phyloP scores from a whole-genome alignment of 1,284 basidiomycete genomes.

The Cutaneotrichosporon mucoides region DNA sequence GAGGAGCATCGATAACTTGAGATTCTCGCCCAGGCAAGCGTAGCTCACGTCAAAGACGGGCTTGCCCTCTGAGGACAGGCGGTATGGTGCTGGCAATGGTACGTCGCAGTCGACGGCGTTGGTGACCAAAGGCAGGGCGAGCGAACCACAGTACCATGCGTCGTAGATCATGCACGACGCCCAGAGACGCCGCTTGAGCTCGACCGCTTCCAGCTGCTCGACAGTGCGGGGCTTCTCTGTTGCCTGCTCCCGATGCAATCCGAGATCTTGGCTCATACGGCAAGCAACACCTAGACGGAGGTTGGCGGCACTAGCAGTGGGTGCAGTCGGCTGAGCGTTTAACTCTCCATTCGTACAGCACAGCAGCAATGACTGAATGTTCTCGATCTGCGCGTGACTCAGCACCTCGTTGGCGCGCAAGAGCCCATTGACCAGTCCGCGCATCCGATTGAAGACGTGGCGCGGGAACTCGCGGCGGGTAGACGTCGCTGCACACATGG shows the following conservation, averaged over 20 bases:
- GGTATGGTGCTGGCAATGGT: constrained; percentile 67
- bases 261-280: constrained; percentile 90
- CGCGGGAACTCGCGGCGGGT: constrained; percentile 77
- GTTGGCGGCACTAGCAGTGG: constrained; percentile 44
- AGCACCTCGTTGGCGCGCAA: constrained; percentile 87
- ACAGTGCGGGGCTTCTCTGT: constrained; percentile 24
- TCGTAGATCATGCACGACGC: constrained; percentile 85
- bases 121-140: constrained; percentile 67
- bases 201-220: constrained; percentile 56
- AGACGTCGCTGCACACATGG: constrained; percentile 86
- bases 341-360: constrained; percentile 49
- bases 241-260: constrained; percentile 66
- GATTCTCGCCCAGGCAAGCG: constrained; percentile 59
- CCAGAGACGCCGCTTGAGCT: constrained; percentile 81
- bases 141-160: constrained; percentile 60
- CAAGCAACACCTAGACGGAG: constrained; percentile 56
- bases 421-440: constrained; percentile 75
- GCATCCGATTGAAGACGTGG: constrained; percentile 74
- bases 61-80: constrained; percentile 48
- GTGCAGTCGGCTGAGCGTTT: constrained; percentile 47
- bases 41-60: constrained; percentile 25
- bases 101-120: constrained; percentile 91
- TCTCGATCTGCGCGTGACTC: constrained; percentile 76
- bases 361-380: constrained; percentile 80
- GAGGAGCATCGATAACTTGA: constrained; percentile 78